Percentiles rank a stretch among this genome's conserved stretches.
phyloP scores from a whole-genome alignment of 345 rosid species.

The Syzygium aromaticum region DNA sequence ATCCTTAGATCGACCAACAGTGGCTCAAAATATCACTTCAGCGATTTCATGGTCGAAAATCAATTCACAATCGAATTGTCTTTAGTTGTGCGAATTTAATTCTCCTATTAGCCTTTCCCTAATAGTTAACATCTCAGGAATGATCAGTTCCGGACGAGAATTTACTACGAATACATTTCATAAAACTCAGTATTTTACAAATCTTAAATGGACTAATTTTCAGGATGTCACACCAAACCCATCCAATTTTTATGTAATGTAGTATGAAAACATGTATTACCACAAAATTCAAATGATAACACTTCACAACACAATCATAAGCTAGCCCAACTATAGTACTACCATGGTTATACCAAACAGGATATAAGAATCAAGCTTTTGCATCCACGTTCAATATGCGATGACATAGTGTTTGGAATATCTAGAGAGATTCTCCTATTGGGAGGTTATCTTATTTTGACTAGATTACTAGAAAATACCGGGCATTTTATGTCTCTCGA shows the following conservation, averaged over 20 bases:
- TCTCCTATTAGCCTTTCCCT: no score
- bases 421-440: accelerated
- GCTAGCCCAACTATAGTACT: accelerated
- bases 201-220: no score
- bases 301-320: background rate
- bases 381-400: accelerated
- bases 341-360: accelerated
- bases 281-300: background rate
- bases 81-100: no score
- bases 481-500: accelerated
- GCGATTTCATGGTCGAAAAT: no score
- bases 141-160: no score
- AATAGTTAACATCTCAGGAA: no score
- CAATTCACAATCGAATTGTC: no score
- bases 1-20: no score
- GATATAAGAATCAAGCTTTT: background rate
- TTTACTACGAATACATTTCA: no score
- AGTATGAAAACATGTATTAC: background rate
- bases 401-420: accelerated
- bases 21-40: no score
- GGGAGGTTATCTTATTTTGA: background rate
- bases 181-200: no score
- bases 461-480: accelerated
- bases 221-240: accelerated
- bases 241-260: background rate